Percentiles rank a stretch among this genome's conserved stretches.
These are phyloP conservation scores for Trichoderma endophyticum DNA, from an alignment of 2,329 filamentous ascomycete species.

Conservation along the genomic window DNA sequence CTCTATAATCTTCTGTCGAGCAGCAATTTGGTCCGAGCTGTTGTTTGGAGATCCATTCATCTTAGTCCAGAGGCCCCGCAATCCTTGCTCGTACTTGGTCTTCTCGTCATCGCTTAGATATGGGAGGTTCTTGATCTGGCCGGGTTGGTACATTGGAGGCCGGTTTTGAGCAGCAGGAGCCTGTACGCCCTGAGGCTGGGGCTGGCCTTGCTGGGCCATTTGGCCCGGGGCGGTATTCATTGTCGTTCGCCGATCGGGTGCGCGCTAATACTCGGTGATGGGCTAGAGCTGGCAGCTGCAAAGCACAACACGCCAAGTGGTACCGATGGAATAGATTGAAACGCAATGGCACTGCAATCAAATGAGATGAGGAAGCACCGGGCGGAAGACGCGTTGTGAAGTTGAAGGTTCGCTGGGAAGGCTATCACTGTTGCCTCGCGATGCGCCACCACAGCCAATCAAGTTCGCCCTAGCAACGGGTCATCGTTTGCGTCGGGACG, in stretches of 20 bases:
- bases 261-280: not conserved
- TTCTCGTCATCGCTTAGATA: conserved; percentile 55
- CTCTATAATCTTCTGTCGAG: conserved; percentile 56
- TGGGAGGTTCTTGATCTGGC: conserved; percentile 49
- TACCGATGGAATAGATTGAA: not conserved
- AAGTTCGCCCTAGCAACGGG: not conserved
- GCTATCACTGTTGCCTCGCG: not conserved
- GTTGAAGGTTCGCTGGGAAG: not conserved
- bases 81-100: conserved; percentile 55
- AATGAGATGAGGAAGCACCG: not conserved
- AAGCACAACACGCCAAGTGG: not conserved
- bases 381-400: conserved; percentile 8
- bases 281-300: not conserved
- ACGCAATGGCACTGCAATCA: not conserved
- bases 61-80: conserved; percentile 52
- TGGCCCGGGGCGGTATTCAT: conserved; percentile 30
- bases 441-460: not conserved
- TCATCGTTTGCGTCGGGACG: not conserved
- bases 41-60: conserved; percentile 47
- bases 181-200: conserved; percentile 26
- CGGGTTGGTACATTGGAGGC: conserved; percentile 48
- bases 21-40: conserved; percentile 47
- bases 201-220: conserved; percentile 26
- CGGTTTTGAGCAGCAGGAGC: conserved; percentile 27
- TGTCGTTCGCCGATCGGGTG: not conserved